phyloP scores from a whole-genome alignment of 768 basidiomycete genomes.

The Termitomyces titanicus region DNA sequence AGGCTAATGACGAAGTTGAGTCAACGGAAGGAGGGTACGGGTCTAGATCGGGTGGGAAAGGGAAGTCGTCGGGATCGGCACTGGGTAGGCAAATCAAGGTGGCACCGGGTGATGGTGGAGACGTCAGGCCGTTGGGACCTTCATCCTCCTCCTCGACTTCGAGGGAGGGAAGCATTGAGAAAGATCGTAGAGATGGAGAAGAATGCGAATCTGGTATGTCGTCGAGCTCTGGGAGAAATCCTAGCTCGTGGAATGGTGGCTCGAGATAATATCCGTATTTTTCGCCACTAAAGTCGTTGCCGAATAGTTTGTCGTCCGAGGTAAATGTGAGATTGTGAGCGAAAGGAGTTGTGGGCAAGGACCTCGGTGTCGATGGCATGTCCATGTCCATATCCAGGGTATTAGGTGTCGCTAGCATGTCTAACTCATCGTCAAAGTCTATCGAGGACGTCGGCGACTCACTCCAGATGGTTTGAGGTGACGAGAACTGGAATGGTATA shows the following conservation, averaged over 20 bases:
- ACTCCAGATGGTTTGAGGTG: constrained; percentile 9
- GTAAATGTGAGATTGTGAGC: not conserved
- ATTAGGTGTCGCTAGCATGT: constrained; percentile 20
- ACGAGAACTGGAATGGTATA: constrained; percentile 9
- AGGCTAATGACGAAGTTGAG: constrained; percentile 3
- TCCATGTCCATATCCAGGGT: constrained; percentile 9
- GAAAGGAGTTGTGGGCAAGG: constrained; percentile 12
- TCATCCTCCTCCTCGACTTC: constrained; percentile 23
- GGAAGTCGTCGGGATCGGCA: constrained; percentile 30
- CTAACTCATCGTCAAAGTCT: constrained; percentile 13
- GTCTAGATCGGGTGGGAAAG: constrained; percentile 13
- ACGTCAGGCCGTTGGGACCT: constrained; percentile 2
- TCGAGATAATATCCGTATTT: not conserved
- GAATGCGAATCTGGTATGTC: constrained; percentile 12
- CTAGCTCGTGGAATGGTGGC: constrained; percentile 4
- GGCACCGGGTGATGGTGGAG: constrained; percentile 19
- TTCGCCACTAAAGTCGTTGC: not conserved
- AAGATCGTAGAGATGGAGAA: constrained; percentile 17
- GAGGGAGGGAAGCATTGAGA: constrained; percentile 22
- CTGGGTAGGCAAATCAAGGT: constrained; percentile 29
- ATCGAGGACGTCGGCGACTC: constrained; percentile 8
- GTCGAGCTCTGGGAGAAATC: constrained; percentile 12
- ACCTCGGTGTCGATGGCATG: constrained; percentile 21
- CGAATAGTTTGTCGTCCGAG: constrained; percentile 4
- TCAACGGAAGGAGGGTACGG: not conserved